Conservation (phyloP, 176 grass and related monocot genomes). For the Melocanna baccifera region DNA sequence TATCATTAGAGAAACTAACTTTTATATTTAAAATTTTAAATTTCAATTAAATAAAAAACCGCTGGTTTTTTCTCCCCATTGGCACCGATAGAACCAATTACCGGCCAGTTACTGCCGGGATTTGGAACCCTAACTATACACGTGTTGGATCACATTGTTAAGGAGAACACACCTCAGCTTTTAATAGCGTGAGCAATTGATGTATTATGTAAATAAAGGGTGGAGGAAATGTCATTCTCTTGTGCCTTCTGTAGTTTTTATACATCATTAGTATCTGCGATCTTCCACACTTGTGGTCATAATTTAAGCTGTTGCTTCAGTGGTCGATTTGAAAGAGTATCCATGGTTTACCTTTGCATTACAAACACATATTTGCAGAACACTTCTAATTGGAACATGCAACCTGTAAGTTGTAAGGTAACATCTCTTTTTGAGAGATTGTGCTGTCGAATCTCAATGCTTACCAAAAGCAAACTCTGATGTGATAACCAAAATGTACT, state of each 20-base stretch:
- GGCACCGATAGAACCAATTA: no score
- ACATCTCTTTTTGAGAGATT: background rate
- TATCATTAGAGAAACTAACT: no score
- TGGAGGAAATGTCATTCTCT: background rate
- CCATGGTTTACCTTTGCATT: background rate
- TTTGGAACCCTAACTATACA: no score
- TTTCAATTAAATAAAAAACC: no score
- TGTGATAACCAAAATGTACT: background rate
- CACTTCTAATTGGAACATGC: background rate
- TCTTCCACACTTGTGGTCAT: background rate
- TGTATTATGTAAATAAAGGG: background rate
- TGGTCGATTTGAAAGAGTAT: background rate
- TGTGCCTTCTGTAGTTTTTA: background rate
- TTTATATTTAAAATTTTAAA: no score
- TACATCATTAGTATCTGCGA: background rate
- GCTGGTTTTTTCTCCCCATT: no score
- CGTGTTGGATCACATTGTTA: constrained; percentile 7
- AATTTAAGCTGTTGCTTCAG: background rate
- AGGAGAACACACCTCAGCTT: background rate
- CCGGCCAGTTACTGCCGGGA: no score
- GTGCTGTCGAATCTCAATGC: background rate
- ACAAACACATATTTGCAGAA: background rate
- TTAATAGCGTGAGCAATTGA: background rate
- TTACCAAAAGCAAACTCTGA: background rate
- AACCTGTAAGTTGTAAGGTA: background rate